phyloP scores from a whole-genome alignment of 2,329 filamentous ascomycete genomes.

The Trichoderma aggressivum region DNA sequence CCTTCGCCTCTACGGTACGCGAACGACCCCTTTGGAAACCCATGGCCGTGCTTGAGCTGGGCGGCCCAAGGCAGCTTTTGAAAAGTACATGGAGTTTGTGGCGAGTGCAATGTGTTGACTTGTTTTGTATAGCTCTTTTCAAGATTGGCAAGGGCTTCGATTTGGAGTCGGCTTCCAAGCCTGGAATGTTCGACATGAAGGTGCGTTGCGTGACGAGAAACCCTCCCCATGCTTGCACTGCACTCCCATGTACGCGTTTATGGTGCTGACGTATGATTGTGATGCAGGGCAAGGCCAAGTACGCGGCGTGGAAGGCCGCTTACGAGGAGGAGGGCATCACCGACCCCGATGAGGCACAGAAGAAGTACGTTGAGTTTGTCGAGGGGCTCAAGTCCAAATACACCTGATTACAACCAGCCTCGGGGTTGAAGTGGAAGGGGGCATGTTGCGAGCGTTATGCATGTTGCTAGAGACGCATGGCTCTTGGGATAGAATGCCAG shows the following conservation, averaged over 20 bases:
- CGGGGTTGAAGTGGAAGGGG: conserved; percentile 43
- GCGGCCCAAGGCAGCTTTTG: neutral
- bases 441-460: neutral
- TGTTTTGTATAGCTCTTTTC: conserved; percentile 47
- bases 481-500: conserved; percentile 1
- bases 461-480: conserved; percentile 4
- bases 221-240: too few relatives aligned
- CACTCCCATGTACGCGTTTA: neutral
- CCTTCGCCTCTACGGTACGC: conserved; percentile 57
- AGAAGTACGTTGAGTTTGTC: conserved; percentile 70
- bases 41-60: neutral
- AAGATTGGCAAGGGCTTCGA: conserved; percentile 58
- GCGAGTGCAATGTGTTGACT: neutral
- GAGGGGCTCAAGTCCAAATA: conserved; percentile 67
- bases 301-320: conserved; percentile 71
- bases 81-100: neutral
- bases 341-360: conserved; percentile 63
- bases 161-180: conserved; percentile 51
- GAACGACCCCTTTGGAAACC: neutral
- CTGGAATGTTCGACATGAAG: conserved; percentile 70
- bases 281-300: conserved; percentile 74
- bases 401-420: conserved; percentile 62
- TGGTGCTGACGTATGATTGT: neutral
- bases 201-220: conserved; percentile 34
- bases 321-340: conserved; percentile 61